Evolutionary conservation across 805 yeast genomes (phyloP), one percentile per base, ranked within the genome.

Genomic region (Wilhelminamyces savonicus): DNA sequence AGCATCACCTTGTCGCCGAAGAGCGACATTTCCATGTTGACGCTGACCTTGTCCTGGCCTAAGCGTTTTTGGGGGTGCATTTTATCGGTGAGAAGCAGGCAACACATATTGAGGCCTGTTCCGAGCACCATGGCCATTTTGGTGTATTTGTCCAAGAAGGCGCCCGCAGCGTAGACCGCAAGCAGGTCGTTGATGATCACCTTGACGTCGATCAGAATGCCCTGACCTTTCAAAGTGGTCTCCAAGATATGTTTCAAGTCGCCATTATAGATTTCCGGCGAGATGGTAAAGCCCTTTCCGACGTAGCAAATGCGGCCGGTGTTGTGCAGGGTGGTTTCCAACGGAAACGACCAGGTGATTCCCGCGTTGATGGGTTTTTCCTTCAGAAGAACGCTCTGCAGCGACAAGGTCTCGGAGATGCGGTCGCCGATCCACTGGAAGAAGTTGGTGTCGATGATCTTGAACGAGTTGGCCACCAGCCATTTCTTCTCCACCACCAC

Each of bases 21-120:
- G 28, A 73, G 62, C 3, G 80, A 73, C 18, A 74, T 43, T 39
- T 76, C 82, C n/a, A 71, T 53, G 48, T 76, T 76, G 27, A 64
- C 37, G 14, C 74, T 48, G n/a, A 46, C 43, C 27, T 26, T 22
- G 7, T 31, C 34, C n/a, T 18, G 28, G 19, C 28, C 39, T 15
- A 41, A 26, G 13, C 21, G 36, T 30, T 43, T 43, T 6, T 9
- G 8, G 11, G 15, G 11, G n/a, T 44, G 50, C 21, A 54, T 35
- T 7, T 41, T 23, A 2, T 36, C 28, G 7, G 48, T 37, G 6
- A 40, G 41, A 19, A 56, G 49, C 16, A 58, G 42, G 55, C 74
- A 59, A 53, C 76, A 74, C 21, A 74, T 50, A 41, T 80, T 80
- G 30, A 74, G 51, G 1, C 88, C 88, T 3, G 88, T 80, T 1